Percentiles rank a stretch among this genome's conserved stretches.
phyloP scores from a whole-genome alignment of 495 filamentous ascomycete species.

The Penicillium turbatum region DNA sequence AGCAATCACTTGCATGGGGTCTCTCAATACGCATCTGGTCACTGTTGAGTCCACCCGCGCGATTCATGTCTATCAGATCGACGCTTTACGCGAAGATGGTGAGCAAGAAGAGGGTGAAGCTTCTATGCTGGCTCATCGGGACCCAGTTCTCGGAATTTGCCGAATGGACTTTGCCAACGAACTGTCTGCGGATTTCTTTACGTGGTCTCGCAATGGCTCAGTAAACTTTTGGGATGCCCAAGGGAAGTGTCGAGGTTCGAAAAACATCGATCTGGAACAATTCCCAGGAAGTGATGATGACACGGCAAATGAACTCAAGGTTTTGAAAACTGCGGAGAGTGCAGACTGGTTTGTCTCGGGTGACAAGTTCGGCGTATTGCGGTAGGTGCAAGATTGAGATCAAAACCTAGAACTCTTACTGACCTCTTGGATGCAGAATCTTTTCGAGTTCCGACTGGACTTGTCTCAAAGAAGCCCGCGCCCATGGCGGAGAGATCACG shows the following conservation, averaged over 20 bases:
- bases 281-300: conserved; percentile 52
- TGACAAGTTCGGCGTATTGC: conserved; percentile 78
- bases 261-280: conserved; percentile 67
- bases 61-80: conserved; percentile 58
- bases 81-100: conserved; percentile 28
- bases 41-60: conserved; percentile 70
- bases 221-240: conserved; percentile 77
- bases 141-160: conserved; percentile 72
- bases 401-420: conserved; percentile 7
- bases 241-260: conserved; percentile 61
- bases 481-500: conserved; percentile 81
- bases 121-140: conserved; percentile 64
- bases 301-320: conserved; percentile 68
- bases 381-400: conserved; percentile 44
- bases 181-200: conserved; percentile 69
- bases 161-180: conserved; percentile 53
- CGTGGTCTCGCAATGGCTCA: conserved; percentile 74
- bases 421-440: conserved; percentile 32
- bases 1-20: conserved; percentile 62
- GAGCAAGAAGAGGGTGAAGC: conserved; percentile 30
- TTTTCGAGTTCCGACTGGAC: conserved; percentile 43
- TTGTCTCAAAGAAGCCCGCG: conserved; percentile 65
- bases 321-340: conserved; percentile 56
- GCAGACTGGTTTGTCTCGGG: conserved; percentile 69
- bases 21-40: conserved; percentile 62